Percentiles rank a stretch among this genome's conserved stretches.
Evolutionary conservation across 139 green algal genomes (phyloP).

Genomic region (Deuterostichococcus epilithicus): DNA sequence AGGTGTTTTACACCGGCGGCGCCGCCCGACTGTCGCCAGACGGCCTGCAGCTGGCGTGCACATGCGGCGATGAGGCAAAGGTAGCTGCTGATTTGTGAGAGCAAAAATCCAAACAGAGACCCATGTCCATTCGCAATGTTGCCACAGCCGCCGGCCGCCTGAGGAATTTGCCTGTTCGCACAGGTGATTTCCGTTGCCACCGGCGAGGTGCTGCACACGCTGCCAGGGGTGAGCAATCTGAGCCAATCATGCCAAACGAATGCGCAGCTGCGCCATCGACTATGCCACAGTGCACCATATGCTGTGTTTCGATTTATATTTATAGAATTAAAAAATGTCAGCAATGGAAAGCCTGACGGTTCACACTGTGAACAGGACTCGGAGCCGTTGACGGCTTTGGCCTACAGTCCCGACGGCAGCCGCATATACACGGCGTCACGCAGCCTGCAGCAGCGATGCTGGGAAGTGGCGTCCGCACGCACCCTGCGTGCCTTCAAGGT

Average conservation of each 20-base stretch:
- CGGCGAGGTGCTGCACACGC: constrained; percentile 50
- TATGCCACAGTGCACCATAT: no score
- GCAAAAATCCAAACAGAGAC: not conserved
- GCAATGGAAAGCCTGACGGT: no score
- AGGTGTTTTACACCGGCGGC: constrained; percentile 90
- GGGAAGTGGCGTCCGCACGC: constrained; percentile 50
- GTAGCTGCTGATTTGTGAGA: constrained; percentile 29
- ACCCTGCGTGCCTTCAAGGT: constrained; percentile 57
- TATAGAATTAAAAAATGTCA: no score
- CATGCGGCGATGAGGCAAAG: constrained; percentile 87
- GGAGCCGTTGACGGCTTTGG: constrained; percentile 83
- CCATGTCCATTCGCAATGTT: not conserved
- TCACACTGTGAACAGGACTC: constrained; percentile 74
- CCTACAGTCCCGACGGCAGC: constrained; percentile 63
- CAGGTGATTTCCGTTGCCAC: constrained; percentile 68
- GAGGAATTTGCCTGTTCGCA: no score
- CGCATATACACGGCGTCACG: constrained; percentile 74
- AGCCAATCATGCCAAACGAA: not conserved
- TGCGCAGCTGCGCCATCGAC: no score
- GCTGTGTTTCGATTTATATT: no score
- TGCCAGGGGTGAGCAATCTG: constrained; percentile 58
- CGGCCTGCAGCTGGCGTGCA: constrained; percentile 64
- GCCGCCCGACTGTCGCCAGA: constrained; percentile 50
- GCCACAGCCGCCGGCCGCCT: not conserved
- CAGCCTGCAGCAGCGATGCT: constrained; percentile 65